Base-by-base conservation (phyloP, 2,329 filamentous ascomycete species). In the Xylaria sp. region DNA sequence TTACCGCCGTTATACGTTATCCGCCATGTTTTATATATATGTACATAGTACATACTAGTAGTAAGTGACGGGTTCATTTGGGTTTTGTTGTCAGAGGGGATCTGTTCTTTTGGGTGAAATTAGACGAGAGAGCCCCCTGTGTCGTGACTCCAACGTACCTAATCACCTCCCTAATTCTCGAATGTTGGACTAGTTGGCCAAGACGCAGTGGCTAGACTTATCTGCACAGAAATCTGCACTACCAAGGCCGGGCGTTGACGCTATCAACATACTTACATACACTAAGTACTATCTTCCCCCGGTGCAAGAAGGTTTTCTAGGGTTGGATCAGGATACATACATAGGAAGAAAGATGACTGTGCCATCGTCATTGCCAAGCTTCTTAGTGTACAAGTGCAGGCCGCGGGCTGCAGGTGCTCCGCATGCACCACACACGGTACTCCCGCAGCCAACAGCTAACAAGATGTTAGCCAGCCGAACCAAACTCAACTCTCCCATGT, bases 331-430 rank as follows among this genome's bases (percentile, higher is more conserved):
- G 57, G 30, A 50, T 42, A 42, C 39, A 42, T 42, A 42, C 39
- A 42, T 14, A 45, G 19, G 47, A 11, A 24, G 19, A 51, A 63
- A 21, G 65, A 67, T 67, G 65, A 67, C 65, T 67, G 65, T 67
- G 65, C 65, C 48, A 63, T 30, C 48, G 32, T 63, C 55, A 27
- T 12, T 17, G 65, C 65, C 65, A 67, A 67, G 65, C 39, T 42
- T 36, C 59, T 67, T 63, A 67, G 65, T 67, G 65, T 63, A 54
- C 65, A 55, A 27, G 21, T 27, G 17, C 42, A 19, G 42, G 42
- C 3, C 2, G 42, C 39, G 12, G 17, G 39, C 34, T 39, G 27
- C 48, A 54, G 48, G 59, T 14, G 48, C 48, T 59, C 42, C 47
- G 54, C 39, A 61, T 47, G 53, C 42, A 53, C 42, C 27, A 39